phyloP scores from a whole-genome alignment of 1,284 basidiomycete species.

The Puccinia horiana region DNA sequence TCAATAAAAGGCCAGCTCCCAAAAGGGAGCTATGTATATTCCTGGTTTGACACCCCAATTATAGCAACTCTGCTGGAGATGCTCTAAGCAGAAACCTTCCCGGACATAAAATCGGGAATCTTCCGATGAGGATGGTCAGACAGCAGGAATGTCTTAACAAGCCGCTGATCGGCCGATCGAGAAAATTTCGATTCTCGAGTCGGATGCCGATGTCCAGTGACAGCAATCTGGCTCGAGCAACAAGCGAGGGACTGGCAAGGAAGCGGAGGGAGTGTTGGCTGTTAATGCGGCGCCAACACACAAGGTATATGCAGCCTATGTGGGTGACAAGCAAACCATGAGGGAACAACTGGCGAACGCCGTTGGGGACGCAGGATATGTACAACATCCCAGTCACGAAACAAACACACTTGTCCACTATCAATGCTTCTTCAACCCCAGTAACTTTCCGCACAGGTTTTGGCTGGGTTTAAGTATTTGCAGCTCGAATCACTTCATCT shows the following conservation, averaged over 20 bases:
- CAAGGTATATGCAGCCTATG: neutral
- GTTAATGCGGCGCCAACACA: neutral
- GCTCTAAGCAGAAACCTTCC: too few relatives aligned
- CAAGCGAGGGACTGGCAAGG: neutral
- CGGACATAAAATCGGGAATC: neutral
- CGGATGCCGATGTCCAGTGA: neutral
- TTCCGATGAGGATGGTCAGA: neutral
- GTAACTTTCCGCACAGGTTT: neutral
- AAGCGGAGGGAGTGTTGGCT: neutral
- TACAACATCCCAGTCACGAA: neutral
- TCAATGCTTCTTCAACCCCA: neutral
- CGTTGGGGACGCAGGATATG: neutral
- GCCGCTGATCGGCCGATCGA: neutral
- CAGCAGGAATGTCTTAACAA: neutral
- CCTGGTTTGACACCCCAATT: too few relatives aligned
- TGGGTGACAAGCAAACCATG: neutral
- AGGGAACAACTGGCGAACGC: neutral
- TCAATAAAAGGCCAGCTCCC: too few relatives aligned
- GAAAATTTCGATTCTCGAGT: neutral
- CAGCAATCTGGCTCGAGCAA: neutral
- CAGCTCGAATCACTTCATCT: neutral
- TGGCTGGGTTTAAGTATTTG: neutral
- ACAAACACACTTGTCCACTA: neutral
- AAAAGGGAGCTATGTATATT: too few relatives aligned
- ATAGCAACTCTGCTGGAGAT: too few relatives aligned